Percentiles rank a stretch among this genome's conserved stretches.
phyloP scores from a whole-genome alignment of 1,139 yeast genomes.

The Sugiyamaella xylanicola region DNA sequence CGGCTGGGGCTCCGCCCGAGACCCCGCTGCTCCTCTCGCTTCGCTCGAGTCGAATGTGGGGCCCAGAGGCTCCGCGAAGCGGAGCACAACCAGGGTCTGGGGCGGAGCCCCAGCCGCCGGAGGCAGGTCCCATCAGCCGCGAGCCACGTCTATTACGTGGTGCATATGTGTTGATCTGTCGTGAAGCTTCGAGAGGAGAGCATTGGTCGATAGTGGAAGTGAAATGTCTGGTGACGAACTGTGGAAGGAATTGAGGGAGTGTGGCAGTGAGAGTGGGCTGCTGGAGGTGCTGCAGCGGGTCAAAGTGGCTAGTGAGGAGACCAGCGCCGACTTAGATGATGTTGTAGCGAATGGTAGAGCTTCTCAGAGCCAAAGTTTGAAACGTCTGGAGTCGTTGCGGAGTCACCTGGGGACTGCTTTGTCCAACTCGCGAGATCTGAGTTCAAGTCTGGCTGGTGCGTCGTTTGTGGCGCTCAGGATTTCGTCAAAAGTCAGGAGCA shows the following conservation, averaged over 20 bases:
- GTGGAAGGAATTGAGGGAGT: slow-evolving; percentile 8
- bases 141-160: too few relatives aligned
- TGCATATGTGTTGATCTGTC: too few relatives aligned
- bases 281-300: slow-evolving; percentile 20
- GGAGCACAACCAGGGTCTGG: not conserved
- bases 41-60: too few relatives aligned
- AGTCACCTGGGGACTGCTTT: slow-evolving; percentile 40
- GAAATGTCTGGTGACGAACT: slow-evolving; percentile 8
- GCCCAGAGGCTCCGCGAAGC: not conserved
- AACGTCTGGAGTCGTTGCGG: slow-evolving; percentile 37
- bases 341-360: slow-evolving; percentile 22
- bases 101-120: not conserved
- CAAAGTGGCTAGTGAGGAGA: slow-evolving; percentile 12
- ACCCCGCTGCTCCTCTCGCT: not conserved
- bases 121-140: not conserved
- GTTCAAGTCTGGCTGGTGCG: slow-evolving; percentile 57
- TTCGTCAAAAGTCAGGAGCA: slow-evolving; percentile 66
- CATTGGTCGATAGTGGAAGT: too few relatives aligned
- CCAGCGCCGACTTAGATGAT: slow-evolving; percentile 19
- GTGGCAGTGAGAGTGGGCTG: slow-evolving; percentile 21
- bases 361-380: slow-evolving; percentile 28
- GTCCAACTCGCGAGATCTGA: slow-evolving; percentile 50
- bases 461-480: slow-evolving; percentile 66
- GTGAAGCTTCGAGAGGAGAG: too few relatives aligned
- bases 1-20: not conserved